Conservation (phyloP, 2,329 filamentous ascomycete genomes). For the Tolypocladium ovalisporum region DNA sequence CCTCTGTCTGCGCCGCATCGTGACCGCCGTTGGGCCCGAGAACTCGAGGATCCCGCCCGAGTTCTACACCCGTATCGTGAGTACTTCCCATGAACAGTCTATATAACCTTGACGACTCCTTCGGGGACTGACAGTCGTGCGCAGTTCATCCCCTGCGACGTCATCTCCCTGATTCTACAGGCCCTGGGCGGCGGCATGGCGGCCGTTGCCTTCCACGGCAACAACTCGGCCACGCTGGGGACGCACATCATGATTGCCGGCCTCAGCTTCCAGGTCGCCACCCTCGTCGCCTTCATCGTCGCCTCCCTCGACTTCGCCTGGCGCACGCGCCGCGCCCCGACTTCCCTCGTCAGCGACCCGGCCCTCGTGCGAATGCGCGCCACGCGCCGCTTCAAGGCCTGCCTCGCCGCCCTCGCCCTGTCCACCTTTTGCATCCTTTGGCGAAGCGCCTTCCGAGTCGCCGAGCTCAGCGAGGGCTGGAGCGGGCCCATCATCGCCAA, state of each 20-base stretch:
- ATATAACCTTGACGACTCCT: neutral
- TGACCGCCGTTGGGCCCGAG: conserved; percentile 34
- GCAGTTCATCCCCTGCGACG: conserved; percentile 52
- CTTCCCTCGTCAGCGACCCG: conserved; percentile 11
- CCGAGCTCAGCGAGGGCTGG: conserved; percentile 56
- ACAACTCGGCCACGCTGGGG: conserved; percentile 26
- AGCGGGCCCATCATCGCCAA: conserved; percentile 43
- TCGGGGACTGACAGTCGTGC: neutral
- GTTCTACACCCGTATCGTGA: conserved; percentile 37
- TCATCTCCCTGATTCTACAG: conserved; percentile 50
- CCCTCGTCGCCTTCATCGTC: conserved; percentile 41
- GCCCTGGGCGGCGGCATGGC: conserved; percentile 47
- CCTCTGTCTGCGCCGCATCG: conserved; percentile 43
- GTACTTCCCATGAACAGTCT: conserved; percentile 11
- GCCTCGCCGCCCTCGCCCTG: conserved; percentile 42
- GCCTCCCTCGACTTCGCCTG: conserved; percentile 39
- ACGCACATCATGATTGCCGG: conserved; percentile 56
- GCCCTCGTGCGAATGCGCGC: conserved; percentile 23
- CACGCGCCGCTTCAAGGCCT: conserved; percentile 37
- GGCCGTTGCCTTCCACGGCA: conserved; percentile 26
- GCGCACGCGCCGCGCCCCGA: conserved; percentile 19
- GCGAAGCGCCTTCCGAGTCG: conserved; percentile 54
- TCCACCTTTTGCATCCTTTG: conserved; percentile 54
- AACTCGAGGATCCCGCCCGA: conserved; percentile 36
- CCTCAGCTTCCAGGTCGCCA: conserved; percentile 48